Percentiles rank a stretch among this genome's conserved stretches.
These are phyloP conservation scores for Ilex aquifolium DNA, from an alignment of 257 asterid genomes.

Conservation along the genomic window DNA sequence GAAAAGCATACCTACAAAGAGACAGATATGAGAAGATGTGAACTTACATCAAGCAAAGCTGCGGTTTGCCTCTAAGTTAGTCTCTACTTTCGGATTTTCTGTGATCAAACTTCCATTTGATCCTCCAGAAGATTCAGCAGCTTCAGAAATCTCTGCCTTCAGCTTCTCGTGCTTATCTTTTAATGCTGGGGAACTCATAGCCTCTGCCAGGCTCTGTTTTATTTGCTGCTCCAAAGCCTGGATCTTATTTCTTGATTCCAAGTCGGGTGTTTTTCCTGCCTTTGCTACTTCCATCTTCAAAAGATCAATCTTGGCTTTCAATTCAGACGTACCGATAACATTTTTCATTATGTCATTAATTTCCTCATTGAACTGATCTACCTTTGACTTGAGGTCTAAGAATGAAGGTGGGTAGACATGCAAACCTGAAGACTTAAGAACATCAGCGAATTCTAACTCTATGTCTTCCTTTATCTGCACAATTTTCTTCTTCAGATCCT, in stretches of 20 bases:
- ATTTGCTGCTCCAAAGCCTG: slow-evolving; percentile 49
- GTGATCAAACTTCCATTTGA: slow-evolving; percentile 41
- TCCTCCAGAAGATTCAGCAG: slow-evolving; percentile 32
- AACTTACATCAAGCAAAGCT: slow-evolving; percentile 41
- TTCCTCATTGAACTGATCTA: slow-evolving; percentile 43
- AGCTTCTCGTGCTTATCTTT: slow-evolving; percentile 54
- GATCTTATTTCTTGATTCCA: slow-evolving; percentile 45
- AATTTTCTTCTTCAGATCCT: slow-evolving; percentile 54
- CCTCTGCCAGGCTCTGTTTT: slow-evolving; percentile 46
- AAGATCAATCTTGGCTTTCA: slow-evolving; percentile 63
- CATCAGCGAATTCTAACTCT: slow-evolving; percentile 33
- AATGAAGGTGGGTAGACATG: slow-evolving; percentile 25
- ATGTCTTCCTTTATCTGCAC: slow-evolving; percentile 45
- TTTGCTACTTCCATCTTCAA: slow-evolving; percentile 47
- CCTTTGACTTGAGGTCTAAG: slow-evolving; percentile 28
- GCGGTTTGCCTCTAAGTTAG: slow-evolving; percentile 28
- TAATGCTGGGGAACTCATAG: slow-evolving; percentile 39
- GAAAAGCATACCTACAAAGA: not conserved
- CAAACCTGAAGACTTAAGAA: slow-evolving; percentile 41
- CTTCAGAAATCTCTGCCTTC: slow-evolving; percentile 40
- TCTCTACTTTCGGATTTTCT: slow-evolving; percentile 23
- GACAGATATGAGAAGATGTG: not conserved
- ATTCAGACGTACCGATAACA: slow-evolving; percentile 38
- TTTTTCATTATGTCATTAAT: slow-evolving; percentile 39
- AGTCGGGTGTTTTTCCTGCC: slow-evolving; percentile 45